Base-by-base conservation (phyloP, 352 stramenopile genomes). In the Phytopythium sindhum region DNA sequence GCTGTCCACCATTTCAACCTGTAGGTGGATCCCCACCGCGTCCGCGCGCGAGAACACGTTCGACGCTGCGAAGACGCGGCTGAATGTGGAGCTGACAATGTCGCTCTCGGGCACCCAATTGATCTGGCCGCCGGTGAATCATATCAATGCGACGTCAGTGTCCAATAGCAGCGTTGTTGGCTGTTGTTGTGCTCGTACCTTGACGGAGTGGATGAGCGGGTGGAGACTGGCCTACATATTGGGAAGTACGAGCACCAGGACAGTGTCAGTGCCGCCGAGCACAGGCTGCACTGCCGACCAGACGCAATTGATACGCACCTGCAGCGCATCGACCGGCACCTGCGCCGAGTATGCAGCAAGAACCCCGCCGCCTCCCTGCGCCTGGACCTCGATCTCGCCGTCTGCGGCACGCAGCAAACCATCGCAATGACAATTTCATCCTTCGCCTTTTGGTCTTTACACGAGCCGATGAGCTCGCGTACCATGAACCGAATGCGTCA, bases 1-100 rank as follows among this genome's bases (percentile, higher is more conserved):
- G 21, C 72, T 73, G 39, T 55, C 24, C 28, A 23, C 47, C 12
- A 83, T 31, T 21, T 70, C 69, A 2, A 68, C 62, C 48, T 78
- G 57, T n/a, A 82, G 29, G 66, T 83, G 74, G 53, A 88, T 60
- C 17, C 78, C 78, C 17, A 77, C 72, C 0, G 61, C 56, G 57
- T 75, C 67, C 6, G 61, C 59, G 8, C 47, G 44, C 31, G 69
- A 60, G 21, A 85, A 64, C 10, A 42, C 62, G n/a, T 64, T 39
- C 4, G 74, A 74, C 10, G 55, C 65, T 6, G 65, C 63, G 54
- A 83, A 65, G 23, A 76, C 57, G 2, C 41, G 62, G 57, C 80
- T 63, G 47, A 84, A 85, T 8, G 74, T 77, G 21, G 72, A 73
- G 50, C 76, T 87, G 6, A 57, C 44, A 2, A 31, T 29, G 24